phyloP scores from a whole-genome alignment of 371 early-diverging fungal species.

The Vittaforma corneae region DNA sequence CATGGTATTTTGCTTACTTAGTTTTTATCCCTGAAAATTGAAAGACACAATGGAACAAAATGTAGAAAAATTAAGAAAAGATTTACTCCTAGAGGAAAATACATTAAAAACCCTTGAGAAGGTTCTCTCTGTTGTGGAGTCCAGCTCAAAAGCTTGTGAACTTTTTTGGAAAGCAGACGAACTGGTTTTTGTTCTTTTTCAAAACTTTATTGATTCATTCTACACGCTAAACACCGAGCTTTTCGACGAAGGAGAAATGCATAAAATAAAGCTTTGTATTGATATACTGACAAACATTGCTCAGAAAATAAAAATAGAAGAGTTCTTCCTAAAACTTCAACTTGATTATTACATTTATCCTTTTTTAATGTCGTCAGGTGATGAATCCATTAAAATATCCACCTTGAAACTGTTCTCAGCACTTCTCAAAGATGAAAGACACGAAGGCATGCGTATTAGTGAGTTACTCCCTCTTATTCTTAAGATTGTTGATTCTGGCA shows the following conservation, averaged over 20 bases:
- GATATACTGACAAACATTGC: neutral
- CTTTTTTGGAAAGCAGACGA: too few relatives aligned
- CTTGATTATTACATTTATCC: slow-evolving; percentile 10
- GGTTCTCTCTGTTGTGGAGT: too few relatives aligned
- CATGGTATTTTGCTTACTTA: too few relatives aligned
- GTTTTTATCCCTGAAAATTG: too few relatives aligned
- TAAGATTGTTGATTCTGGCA: neutral
- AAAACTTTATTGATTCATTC: neutral
- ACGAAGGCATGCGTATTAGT: neutral
- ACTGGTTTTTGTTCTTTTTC: neutral
- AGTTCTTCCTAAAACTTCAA: neutral
- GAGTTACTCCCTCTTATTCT: neutral
- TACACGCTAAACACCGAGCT: neutral
- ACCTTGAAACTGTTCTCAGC: slow-evolving; percentile 1
- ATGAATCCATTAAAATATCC: neutral
- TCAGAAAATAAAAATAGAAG: neutral
- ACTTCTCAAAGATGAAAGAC: neutral
- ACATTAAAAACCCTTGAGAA: too few relatives aligned
- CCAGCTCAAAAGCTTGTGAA: too few relatives aligned
- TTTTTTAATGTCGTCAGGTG: neutral
- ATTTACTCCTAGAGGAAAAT: too few relatives aligned
- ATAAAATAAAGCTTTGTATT: neutral
- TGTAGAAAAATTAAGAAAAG: too few relatives aligned
- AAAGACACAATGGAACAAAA: too few relatives aligned
- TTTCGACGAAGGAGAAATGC: neutral